Conservation (phyloP, 495 filamentous ascomycete genomes). For the Trichoderma asperelloides region DNA sequence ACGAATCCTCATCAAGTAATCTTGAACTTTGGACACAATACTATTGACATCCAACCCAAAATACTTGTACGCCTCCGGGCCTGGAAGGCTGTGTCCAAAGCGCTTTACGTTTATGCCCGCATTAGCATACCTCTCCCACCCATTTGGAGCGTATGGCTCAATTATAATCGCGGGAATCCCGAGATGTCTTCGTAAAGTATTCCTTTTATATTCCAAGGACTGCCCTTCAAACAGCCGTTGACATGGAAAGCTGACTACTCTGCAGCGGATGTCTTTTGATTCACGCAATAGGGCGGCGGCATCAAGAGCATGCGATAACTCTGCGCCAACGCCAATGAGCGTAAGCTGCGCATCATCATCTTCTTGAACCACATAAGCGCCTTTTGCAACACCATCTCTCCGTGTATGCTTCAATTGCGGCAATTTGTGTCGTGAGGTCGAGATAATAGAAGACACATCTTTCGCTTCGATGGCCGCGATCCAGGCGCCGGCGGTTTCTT, state of each 20-base stretch:
- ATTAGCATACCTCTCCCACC: slow-evolving; percentile 53
- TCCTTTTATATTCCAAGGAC: slow-evolving; percentile 72
- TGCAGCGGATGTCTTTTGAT: slow-evolving; percentile 75
- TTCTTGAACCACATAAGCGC: slow-evolving; percentile 85
- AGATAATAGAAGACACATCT: slow-evolving; percentile 83
- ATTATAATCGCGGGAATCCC: slow-evolving; percentile 40
- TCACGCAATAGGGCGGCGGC: slow-evolving; percentile 83
- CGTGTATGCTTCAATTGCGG: slow-evolving; percentile 91
- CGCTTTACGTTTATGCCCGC: slow-evolving; percentile 38
- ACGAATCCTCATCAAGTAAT: slow-evolving; percentile 33
- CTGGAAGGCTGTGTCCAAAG: slow-evolving; percentile 42
- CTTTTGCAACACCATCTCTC: slow-evolving; percentile 78
- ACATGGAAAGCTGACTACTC: slow-evolving; percentile 93
- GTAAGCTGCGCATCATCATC: slow-evolving; percentile 77
- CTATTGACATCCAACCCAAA: slow-evolving; percentile 43
- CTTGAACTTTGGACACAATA: slow-evolving; percentile 34
- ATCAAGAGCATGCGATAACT: slow-evolving; percentile 88
- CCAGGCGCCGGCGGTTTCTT: slow-evolving; percentile 96
- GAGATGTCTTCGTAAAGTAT: slow-evolving; percentile 26
- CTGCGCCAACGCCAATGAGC: slow-evolving; percentile 88
- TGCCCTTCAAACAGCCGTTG: slow-evolving; percentile 97
- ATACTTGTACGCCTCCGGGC: slow-evolving; percentile 42
- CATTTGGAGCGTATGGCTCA: slow-evolving; percentile 46
- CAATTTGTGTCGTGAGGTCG: slow-evolving; percentile 94
- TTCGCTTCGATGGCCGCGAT: slow-evolving; percentile 86